phyloP scores from a whole-genome alignment of 441 rosid species.

The Eruca vesicaria region DNA sequence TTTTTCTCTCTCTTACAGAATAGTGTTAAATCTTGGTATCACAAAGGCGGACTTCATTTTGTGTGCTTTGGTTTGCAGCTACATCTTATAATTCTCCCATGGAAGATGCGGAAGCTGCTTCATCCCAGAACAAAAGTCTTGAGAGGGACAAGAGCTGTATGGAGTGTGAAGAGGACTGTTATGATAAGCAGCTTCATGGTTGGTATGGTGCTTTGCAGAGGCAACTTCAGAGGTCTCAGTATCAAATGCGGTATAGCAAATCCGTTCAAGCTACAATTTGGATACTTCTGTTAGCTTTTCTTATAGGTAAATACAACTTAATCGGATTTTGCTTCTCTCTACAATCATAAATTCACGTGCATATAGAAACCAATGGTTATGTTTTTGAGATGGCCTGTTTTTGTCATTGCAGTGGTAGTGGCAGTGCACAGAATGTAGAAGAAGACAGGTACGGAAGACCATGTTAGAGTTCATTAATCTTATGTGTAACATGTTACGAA shows the following conservation, averaged over 20 bases:
- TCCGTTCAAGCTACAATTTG: slow-evolving; percentile 52
- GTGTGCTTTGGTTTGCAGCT: slow-evolving; percentile 42
- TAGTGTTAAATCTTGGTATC: neutral
- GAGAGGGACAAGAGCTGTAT: slow-evolving; percentile 70
- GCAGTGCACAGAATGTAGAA: slow-evolving; percentile 37
- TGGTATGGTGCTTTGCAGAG: slow-evolving; percentile 85
- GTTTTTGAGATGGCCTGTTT: too few relatives aligned
- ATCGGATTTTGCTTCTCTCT: too few relatives aligned
- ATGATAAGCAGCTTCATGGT: slow-evolving; percentile 72
- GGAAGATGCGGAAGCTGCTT: slow-evolving; percentile 51
- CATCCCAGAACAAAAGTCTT: slow-evolving; percentile 53
- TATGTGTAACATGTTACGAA: too few relatives aligned
- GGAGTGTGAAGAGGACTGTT: slow-evolving; percentile 65
- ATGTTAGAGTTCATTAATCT: slow-evolving; percentile 3
- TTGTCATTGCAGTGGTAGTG: slow-evolving; percentile 66
- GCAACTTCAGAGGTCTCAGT: slow-evolving; percentile 76
- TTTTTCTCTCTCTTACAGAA: slow-evolving; percentile 8
- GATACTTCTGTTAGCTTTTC: slow-evolving; percentile 50
- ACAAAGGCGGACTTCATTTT: neutral
- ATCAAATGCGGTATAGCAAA: slow-evolving; percentile 71
- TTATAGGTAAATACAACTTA: slow-evolving; percentile 57
- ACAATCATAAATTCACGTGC: too few relatives aligned
- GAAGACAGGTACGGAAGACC: slow-evolving; percentile 15
- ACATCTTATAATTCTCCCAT: slow-evolving; percentile 46
- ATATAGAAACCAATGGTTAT: too few relatives aligned